Evolutionary conservation across 441 rosid species (phyloP).

Genomic region (Raphanus hybrid): DNA sequence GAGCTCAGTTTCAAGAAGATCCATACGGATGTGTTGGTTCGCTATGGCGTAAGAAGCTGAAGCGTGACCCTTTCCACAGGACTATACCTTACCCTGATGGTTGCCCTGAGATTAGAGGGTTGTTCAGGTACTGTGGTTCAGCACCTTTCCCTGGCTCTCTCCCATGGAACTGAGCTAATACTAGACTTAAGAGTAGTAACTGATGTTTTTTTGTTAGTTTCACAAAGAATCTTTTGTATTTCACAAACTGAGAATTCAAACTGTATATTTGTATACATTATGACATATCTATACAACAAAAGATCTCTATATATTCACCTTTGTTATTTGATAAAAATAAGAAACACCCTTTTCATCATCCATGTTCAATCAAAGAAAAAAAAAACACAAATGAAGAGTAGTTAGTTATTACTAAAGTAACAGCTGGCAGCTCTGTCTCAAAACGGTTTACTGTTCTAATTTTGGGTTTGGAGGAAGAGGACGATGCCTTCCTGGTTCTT

Average conservation of each 20-base stretch:
- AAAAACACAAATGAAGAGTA: background rate
- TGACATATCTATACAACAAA: conserved; percentile 3
- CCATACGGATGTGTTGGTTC: conserved; percentile 87
- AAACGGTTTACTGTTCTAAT: conserved; percentile 54
- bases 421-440: conserved; percentile 43
- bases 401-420: background rate
- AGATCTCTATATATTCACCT: conserved; percentile 18
- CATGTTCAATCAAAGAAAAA: conserved; percentile 28
- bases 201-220: conserved; percentile 18
- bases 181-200: conserved; percentile 6
- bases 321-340: too few relatives aligned
- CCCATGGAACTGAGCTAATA: conserved; percentile 62
- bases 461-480: conserved; percentile 61
- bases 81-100: conserved; percentile 89
- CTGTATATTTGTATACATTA: conserved; percentile 25
- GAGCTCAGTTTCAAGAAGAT: conserved; percentile 79
- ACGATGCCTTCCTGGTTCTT: conserved; percentile 72
- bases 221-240: background rate
- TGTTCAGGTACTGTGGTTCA: conserved; percentile 81
- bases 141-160: conserved; percentile 76
- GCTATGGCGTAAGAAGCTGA: conserved; percentile 77
- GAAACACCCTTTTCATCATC: conserved; percentile 19
- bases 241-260: too few relatives aligned
- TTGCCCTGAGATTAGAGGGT: conserved; percentile 79
- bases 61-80: conserved; percentile 95